Evolutionary conservation across 768 basidiomycete species (phyloP).

Genomic region (Leucogyrophana mollusca): DNA sequence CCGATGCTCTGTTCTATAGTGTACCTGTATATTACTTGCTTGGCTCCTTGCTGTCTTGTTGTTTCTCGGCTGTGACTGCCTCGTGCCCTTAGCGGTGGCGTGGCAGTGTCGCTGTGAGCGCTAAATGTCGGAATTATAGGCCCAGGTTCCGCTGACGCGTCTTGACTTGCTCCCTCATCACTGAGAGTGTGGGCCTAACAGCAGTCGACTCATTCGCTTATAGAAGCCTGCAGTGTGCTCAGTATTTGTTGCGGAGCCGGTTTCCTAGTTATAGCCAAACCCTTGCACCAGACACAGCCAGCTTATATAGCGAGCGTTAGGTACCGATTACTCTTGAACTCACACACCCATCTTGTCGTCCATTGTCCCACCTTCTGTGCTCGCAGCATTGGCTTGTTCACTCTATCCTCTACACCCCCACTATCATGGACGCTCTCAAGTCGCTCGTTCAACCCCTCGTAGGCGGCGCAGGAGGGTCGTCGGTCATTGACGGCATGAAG

Average conservation of each 20-base stretch:
- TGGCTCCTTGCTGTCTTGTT: background rate
- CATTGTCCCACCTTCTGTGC: slow-evolving; percentile 12
- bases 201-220: background rate
- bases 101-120: slow-evolving; percentile 14
- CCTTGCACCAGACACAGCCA: slow-evolving; percentile 16
- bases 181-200: slow-evolving; percentile 5
- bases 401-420: slow-evolving; percentile 18
- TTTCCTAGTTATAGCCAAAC: slow-evolving; percentile 1
- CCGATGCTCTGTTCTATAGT: background rate
- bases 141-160: slow-evolving; percentile 36
- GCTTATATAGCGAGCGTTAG: slow-evolving; percentile 19
- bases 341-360: slow-evolving; percentile 23
- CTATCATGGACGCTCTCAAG: slow-evolving; percentile 74
- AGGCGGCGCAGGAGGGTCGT: slow-evolving; percentile 70
- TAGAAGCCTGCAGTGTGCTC: background rate
- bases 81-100: slow-evolving; percentile 21
- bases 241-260: background rate
- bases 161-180: slow-evolving; percentile 31
- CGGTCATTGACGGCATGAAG: slow-evolving; percentile 86
- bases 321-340: slow-evolving; percentile 7
- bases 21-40: background rate
- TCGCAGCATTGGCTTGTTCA: slow-evolving; percentile 40
- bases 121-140: slow-evolving; percentile 11
- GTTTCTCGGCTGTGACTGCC: background rate
- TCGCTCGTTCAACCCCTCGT: slow-evolving; percentile 81